Conservation (phyloP, 2,329 filamentous ascomycete genomes). For the Sporothrix sp. region DNA sequence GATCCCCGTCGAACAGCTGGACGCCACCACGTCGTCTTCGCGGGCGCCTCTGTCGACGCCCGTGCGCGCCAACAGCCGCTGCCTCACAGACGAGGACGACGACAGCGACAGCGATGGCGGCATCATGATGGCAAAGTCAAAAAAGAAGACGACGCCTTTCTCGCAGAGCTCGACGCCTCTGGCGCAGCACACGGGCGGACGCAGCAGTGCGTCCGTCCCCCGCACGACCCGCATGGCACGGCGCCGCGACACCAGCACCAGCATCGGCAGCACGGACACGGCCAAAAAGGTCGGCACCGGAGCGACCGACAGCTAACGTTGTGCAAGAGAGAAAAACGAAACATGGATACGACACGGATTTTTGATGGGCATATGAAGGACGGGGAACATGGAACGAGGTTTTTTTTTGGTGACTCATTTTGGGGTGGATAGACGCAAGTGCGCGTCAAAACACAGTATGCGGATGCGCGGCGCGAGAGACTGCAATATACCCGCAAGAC, state of each 20-base stretch:
- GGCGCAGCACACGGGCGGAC: conserved; percentile 14
- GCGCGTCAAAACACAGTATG: too few relatives aligned
- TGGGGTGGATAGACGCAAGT: too few relatives aligned
- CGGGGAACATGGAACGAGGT: background rate
- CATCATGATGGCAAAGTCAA: conserved; percentile 43
- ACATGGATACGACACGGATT: too few relatives aligned
- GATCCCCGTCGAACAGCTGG: conserved; percentile 23
- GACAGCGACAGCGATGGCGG: conserved; percentile 47
- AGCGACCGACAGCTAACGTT: background rate
- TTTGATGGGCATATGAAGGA: background rate
- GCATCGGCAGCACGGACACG: conserved; percentile 52
- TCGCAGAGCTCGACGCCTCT: conserved; percentile 20
- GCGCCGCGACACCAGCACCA: conserved; percentile 51
- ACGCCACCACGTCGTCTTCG: conserved; percentile 6
- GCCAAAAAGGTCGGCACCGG: conserved; percentile 44
- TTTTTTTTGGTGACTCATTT: too few relatives aligned
- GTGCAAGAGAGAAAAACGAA: background rate
- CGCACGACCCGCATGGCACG: conserved; percentile 26
- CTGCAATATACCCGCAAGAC: too few relatives aligned
- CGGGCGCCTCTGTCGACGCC: conserved; percentile 5
- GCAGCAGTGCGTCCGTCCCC: background rate
- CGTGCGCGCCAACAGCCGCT: conserved; percentile 11
- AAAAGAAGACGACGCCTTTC: conserved; percentile 28
- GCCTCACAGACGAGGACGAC: conserved; percentile 29
- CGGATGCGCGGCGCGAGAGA: too few relatives aligned